These are phyloP conservation scores for Hypoxylon rickii DNA, from an alignment of 495 filamentous ascomycete genomes.

Conservation along the genomic window DNA sequence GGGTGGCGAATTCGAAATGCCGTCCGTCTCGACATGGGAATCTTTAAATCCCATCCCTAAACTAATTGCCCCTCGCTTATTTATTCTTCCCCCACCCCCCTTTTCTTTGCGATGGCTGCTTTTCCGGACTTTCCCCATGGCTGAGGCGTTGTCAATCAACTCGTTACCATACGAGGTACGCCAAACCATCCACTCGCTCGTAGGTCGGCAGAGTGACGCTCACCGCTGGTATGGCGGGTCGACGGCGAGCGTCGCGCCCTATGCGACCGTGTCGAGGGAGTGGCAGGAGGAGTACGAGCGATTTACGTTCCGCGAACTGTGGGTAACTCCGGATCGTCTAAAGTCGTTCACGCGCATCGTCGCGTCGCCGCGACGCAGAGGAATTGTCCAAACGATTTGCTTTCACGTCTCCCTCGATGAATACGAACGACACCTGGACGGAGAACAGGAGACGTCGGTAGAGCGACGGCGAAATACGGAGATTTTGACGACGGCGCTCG, in stretches of 20 bases:
- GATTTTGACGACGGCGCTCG: conserved; percentile 16
- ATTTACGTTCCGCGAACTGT: conserved; percentile 20
- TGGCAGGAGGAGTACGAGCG: conserved; percentile 33
- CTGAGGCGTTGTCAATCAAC: conserved; percentile 18
- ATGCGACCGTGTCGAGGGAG: conserved; percentile 22
- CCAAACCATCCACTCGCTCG: conserved; percentile 26
- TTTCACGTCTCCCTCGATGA: conserved; percentile 28
- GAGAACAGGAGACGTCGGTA: conserved; percentile 18
- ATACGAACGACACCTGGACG: conserved; percentile 15
- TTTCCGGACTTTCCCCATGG: no score
- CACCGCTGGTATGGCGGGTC: not conserved
- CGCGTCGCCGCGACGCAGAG: conserved; percentile 19
- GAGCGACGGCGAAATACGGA: conserved; percentile 26
- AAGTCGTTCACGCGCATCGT: conserved; percentile 17
- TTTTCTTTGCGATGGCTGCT: no score
- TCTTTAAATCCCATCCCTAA: conserved; percentile 15
- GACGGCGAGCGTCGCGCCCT: conserved; percentile 8
- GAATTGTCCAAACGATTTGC: conserved; percentile 22
- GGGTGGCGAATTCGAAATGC: conserved; percentile 23
- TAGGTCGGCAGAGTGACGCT: conserved; percentile 24
- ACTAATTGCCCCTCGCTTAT: conserved; percentile 6
- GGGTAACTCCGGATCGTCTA: conserved; percentile 23
- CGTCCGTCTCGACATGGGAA: conserved; percentile 21
- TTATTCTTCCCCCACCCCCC: not conserved
- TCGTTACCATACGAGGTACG: conserved; percentile 35